Conservation (phyloP, 75 land plant species). For the Pinus albicaulis region DNA sequence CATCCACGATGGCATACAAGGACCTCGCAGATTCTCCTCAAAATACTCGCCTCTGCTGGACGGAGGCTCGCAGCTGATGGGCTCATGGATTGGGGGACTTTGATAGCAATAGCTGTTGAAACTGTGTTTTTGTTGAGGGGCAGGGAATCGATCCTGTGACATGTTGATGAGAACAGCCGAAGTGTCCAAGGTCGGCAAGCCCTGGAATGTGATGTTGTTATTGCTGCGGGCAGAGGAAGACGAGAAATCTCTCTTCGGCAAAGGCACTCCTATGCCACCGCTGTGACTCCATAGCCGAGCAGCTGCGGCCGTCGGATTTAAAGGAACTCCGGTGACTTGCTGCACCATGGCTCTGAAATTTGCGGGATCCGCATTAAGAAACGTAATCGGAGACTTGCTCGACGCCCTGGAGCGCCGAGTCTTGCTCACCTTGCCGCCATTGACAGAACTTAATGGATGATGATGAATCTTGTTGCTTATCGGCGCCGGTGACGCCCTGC, state of each 20-base stretch:
- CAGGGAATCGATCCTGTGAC: not conserved
- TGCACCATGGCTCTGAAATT: constrained; percentile 16
- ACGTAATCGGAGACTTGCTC: constrained; percentile 11
- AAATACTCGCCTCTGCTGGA: not conserved
- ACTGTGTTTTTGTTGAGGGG: not conserved
- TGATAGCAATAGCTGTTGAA: not conserved
- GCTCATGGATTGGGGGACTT: too few species aligned
- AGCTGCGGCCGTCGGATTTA: not conserved
- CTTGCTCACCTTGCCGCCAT: constrained; percentile 1
- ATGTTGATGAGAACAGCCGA: constrained; percentile 2
- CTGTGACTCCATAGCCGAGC: not conserved
- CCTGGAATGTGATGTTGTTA: not conserved
- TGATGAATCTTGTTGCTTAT: not conserved
- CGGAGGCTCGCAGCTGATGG: not conserved
- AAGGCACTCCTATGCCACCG: not conserved
- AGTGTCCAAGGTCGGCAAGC: constrained; percentile 9
- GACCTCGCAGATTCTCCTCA: not conserved
- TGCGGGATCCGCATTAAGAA: constrained; percentile 9
- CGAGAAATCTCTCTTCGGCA: not conserved
- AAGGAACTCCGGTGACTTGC: constrained; percentile 6
- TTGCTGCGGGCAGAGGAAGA: not conserved
- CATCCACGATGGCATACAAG: not conserved
- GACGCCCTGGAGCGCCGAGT: constrained; percentile 9
- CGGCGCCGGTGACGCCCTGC: not conserved
- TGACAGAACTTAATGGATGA: not conserved